Evolutionary conservation across 192 early-diverging fungal genomes (phyloP).

Genomic region (Rhizophagus sp.): DNA sequence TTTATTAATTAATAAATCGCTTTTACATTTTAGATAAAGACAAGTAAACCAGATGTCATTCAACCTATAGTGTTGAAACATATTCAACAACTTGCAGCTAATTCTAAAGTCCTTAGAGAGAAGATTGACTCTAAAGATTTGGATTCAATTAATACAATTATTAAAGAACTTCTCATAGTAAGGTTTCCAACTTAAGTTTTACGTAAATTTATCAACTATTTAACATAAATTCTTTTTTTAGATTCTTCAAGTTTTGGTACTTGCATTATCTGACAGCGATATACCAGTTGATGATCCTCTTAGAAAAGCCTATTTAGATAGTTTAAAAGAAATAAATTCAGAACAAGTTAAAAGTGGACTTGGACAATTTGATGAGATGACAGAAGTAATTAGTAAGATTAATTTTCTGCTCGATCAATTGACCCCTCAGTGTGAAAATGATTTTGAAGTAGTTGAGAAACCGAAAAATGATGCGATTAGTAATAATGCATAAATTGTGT

Average conservation of each 20-base stretch:
- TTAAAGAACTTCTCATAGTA: constrained; percentile 22
- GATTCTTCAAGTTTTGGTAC: constrained; percentile 19
- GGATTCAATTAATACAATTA: neutral
- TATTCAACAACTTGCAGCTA: constrained; percentile 26
- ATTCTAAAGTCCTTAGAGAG: constrained; percentile 27
- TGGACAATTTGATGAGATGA: constrained; percentile 5
- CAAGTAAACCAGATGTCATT: constrained; percentile 20
- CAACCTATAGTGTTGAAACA: constrained; percentile 27
- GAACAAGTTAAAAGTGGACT: neutral
- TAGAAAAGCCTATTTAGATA: constrained; percentile 16
- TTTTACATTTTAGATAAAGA: constrained; percentile 18
- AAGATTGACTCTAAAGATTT: constrained; percentile 14
- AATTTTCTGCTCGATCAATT: constrained; percentile 1
- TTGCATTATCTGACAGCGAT: constrained; percentile 17
- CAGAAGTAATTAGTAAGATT: neutral
- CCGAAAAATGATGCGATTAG: neutral
- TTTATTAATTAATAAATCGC: neutral
- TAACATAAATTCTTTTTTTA: neutral
- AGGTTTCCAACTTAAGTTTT: neutral
- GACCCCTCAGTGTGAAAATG: neutral
- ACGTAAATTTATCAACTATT: neutral
- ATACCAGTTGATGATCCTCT: constrained; percentile 23
- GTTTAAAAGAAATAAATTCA: constrained; percentile 21
- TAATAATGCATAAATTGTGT: neutral
- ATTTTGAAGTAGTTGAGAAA: neutral